These are phyloP conservation scores for Cardamine chenopodiifolia DNA, from an alignment of 345 rosid genomes.

Conservation along the genomic window DNA sequence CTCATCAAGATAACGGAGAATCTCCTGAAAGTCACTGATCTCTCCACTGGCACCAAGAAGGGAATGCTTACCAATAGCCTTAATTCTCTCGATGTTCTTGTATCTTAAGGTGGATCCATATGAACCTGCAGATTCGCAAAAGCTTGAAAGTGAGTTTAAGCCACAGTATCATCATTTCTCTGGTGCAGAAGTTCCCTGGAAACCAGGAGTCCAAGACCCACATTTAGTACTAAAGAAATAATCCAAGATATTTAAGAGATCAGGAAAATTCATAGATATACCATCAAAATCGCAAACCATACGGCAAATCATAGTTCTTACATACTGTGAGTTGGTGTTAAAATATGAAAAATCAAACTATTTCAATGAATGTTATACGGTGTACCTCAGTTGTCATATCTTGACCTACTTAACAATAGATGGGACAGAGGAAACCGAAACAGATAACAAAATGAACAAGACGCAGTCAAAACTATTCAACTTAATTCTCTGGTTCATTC, in stretches of 20 bases:
- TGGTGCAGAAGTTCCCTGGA: no score
- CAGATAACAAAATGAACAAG: not conserved
- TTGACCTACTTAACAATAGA: not conserved
- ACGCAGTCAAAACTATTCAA: not conserved
- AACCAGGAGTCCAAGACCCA: no score
- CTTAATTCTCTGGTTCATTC: not conserved
- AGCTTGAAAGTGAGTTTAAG: not conserved
- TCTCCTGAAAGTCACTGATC: slow-evolving; percentile 96
- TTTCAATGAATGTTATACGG: not conserved
- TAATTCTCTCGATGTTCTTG: slow-evolving; percentile 87
- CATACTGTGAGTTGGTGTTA: not conserved
- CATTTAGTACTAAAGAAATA: not conserved
- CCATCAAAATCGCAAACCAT: not conserved
- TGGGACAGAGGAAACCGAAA: not conserved
- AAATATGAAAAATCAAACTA: not conserved
- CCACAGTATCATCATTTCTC: not conserved
- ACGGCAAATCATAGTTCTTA: not conserved
- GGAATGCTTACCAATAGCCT: slow-evolving; percentile 91
- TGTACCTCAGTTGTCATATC: not conserved
- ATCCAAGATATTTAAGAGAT: not conserved
- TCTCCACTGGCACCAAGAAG: slow-evolving; percentile 98
- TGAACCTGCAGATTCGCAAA: slow-evolving; percentile 57
- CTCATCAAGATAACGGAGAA: slow-evolving; percentile 82
- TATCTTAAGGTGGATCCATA: slow-evolving; percentile 94
- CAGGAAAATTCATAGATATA: not conserved